Base-by-base conservation (phyloP, 1,284 basidiomycete genomes). In the Polyporus tsugae region DNA sequence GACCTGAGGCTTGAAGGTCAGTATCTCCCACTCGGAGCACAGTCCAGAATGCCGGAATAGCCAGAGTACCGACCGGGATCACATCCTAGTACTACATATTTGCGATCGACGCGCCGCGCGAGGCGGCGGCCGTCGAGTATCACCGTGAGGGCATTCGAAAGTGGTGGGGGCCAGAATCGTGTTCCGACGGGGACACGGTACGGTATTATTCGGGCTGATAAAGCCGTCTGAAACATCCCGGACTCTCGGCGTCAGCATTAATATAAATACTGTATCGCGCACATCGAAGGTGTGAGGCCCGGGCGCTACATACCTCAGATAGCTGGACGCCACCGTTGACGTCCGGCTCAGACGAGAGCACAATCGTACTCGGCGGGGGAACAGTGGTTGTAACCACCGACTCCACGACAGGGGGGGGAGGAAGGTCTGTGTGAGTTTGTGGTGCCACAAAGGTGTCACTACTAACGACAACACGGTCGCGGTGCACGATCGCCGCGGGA, bases 401-500 rank as follows among this genome's bases (percentile, higher is more conserved):
- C 19, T 10, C 7, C 35, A 58, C 33, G 33, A 17, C 19, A 13
- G 19, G 9, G 7, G 3, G 19, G 33, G 19, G 55, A n/a, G 35
- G 29, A 1, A 2, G 2, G 29, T 29, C 33, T 58, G 55, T 58
- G 55, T 58, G 35, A 58, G 35, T 13, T 58, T 58, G 55, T 58
- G 55, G 55, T 58, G 55, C 55, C 53, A 35, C 53, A 33, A 5
- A 4, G 15, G 22, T 25, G 46, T 7, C 25, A 29, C 29, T 15
- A 33, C 13, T 17, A 29, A 55, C 52, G 29, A 35, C 52, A 55
- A 55, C 52, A 55, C 10, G 7, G n/a, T n/a, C 44, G n/a, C 46
- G 46, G 46, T 49, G 35, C 19, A n/a, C 35, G 55, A 58, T 58
- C 35, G 55, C 35, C 55, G 55, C 55, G 55, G 55, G n/a, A 58